Evolutionary conservation across 139 green algal species (phyloP).

Genomic region (Diplosphaera chodatii): DNA sequence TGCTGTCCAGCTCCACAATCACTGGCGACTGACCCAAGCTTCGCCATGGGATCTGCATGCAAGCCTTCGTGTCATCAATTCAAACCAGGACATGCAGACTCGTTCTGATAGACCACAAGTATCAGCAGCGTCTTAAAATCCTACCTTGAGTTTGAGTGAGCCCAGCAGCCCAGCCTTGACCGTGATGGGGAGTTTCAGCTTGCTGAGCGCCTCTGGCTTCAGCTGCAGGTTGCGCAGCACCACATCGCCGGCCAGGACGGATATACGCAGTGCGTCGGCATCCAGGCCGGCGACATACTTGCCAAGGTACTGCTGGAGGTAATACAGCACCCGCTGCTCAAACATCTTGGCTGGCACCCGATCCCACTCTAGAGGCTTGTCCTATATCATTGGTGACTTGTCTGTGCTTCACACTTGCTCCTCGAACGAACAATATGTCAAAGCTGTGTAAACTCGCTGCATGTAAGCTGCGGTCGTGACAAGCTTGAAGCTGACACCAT

Average conservation of each 20-base stretch:
- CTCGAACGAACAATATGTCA: too few species aligned
- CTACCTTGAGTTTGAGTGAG: constrained; percentile 80
- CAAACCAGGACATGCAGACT: too few species aligned
- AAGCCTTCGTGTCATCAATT: not conserved
- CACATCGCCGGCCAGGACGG: constrained; percentile 83
- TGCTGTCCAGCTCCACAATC: constrained; percentile 82
- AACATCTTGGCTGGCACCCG: too few species aligned
- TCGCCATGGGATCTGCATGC: constrained; percentile 84
- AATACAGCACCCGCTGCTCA: not conserved
- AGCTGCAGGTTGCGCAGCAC: constrained; percentile 85
- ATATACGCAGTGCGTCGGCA: constrained; percentile 68
- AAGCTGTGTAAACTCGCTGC: too few species aligned
- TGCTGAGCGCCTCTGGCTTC: constrained; percentile 80
- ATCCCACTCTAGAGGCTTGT: too few species aligned
- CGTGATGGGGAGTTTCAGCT: constrained; percentile 81
- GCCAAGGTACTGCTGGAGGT: constrained; percentile 56
- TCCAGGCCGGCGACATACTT: constrained; percentile 80
- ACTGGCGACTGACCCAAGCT: constrained; percentile 82
- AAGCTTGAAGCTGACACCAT: too few species aligned
- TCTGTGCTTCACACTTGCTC: too few species aligned
- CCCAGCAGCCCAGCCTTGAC: constrained; percentile 88
- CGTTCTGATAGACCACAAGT: not conserved
- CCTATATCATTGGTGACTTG: too few species aligned
- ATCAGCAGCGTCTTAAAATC: too few species aligned
- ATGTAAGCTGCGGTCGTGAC: too few species aligned